A percentile compares a stretch with the other conserved stretches of the same genome.
Evolutionary conservation across 176 grass and related monocot genomes (phyloP).

Genomic region (Pontederia crassipes): DNA sequence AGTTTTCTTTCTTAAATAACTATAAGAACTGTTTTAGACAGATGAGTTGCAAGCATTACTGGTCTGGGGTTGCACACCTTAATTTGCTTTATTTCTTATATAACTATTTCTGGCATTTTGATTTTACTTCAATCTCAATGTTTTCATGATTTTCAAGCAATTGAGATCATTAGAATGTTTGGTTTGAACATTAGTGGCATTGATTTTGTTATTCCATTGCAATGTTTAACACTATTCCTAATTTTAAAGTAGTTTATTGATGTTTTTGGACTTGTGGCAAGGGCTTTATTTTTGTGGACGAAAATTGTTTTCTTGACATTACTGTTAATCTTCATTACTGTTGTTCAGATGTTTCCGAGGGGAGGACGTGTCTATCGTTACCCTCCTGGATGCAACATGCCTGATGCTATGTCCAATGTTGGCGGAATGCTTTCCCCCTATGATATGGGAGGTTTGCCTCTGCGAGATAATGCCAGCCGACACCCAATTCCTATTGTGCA

Average conservation of each 20-base stretch:
- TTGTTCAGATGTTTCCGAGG: constrained; percentile 44
- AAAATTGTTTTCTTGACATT: no score
- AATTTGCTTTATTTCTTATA: no score
- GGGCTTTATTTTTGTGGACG: no score
- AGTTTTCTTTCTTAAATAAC: no score
- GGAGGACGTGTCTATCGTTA: constrained; percentile 43
- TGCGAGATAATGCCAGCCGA: constrained; percentile 41
- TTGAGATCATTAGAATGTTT: not conserved
- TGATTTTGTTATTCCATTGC: not conserved
- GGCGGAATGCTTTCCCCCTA: constrained; percentile 35
- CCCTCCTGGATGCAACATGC: constrained; percentile 33
- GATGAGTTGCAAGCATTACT: no score
- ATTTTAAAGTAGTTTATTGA: no score
- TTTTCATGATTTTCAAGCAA: no score
- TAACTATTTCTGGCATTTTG: no score
- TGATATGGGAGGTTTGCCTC: constrained; percentile 38
- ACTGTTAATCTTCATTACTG: not conserved
- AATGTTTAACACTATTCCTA: not conserved
- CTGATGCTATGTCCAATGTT: constrained; percentile 27
- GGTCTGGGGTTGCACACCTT: no score
- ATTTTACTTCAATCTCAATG: no score
- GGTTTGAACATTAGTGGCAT: not conserved
- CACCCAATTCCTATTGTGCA: constrained; percentile 50
- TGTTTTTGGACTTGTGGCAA: no score
- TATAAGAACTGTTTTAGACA: no score